Percentiles rank a stretch among this genome's conserved stretches.
phyloP scores from a whole-genome alignment of 345 rosid species.

The Brassica cretica region DNA sequence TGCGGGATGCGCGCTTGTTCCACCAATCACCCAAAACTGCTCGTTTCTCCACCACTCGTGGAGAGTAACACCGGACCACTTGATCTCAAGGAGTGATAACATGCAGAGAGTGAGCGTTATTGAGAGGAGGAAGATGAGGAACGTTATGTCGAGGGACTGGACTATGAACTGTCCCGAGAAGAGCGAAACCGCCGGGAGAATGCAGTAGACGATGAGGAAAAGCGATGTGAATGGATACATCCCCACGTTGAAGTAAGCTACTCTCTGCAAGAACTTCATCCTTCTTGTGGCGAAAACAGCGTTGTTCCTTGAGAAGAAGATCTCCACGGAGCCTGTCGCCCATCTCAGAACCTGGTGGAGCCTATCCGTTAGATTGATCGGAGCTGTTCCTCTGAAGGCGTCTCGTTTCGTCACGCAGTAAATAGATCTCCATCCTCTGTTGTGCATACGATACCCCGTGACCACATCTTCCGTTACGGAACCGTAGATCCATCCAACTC shows the following conservation, averaged over 20 bases:
- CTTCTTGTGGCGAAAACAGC: not conserved
- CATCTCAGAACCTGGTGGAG: conserved; percentile 5
- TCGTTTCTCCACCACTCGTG: conserved; percentile 4
- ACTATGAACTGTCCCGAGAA: not conserved
- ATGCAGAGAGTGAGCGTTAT: not conserved
- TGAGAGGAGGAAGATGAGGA: not conserved
- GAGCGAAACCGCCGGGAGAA: not conserved
- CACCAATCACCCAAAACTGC: conserved; percentile 6
- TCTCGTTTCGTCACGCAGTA: not conserved
- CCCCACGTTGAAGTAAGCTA: not conserved
- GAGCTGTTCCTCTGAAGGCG: not conserved
- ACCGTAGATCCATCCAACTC: conserved; percentile 1
- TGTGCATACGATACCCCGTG: not conserved
- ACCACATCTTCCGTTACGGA: not conserved
- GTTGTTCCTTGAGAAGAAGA: conserved; percentile 3
- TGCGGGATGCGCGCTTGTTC: not conserved
- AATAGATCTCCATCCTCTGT: conserved; percentile 4
- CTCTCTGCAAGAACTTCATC: not conserved
- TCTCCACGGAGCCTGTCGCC: not conserved
- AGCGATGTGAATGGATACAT: not conserved
- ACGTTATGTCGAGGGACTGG: conserved; percentile 5
- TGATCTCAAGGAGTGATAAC: not conserved
- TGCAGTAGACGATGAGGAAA: not conserved
- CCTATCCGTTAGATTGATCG: not conserved
- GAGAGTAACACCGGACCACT: not conserved